phyloP scores from a whole-genome alignment of 2,329 filamentous ascomycete species.

The Claviceps digitariae region DNA sequence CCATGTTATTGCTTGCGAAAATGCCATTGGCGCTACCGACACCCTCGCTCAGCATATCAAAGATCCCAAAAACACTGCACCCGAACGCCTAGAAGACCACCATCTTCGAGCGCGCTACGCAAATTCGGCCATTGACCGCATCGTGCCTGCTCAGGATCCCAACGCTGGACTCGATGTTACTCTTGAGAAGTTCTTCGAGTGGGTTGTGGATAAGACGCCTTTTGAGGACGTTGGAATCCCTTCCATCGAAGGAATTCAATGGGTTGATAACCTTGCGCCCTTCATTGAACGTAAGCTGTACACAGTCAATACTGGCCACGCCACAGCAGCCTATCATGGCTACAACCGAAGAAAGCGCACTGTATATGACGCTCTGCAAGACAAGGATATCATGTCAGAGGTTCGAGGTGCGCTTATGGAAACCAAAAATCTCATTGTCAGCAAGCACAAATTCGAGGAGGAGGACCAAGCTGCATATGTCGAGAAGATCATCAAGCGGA shows the following conservation, averaged over 20 bases:
- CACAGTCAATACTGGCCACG: slow-evolving; percentile 97
- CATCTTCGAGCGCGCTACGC: slow-evolving; percentile 72
- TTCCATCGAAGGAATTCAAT: slow-evolving; percentile 76
- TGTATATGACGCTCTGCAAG: slow-evolving; percentile 77
- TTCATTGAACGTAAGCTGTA: slow-evolving; percentile 99
- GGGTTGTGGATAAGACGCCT: slow-evolving; percentile 83
- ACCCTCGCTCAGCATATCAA: slow-evolving; percentile 74
- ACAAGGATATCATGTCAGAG: slow-evolving; percentile 64
- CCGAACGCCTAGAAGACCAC: slow-evolving; percentile 53
- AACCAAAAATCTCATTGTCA: slow-evolving; percentile 73
- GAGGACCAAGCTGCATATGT: slow-evolving; percentile 77
- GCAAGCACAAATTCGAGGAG: slow-evolving; percentile 68
- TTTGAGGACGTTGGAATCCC: slow-evolving; percentile 57
- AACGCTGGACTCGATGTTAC: slow-evolving; percentile 77
- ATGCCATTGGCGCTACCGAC: slow-evolving; percentile 89
- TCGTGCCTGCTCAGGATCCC: slow-evolving; percentile 79
- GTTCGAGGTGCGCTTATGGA: slow-evolving; percentile 72
- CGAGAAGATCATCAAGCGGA: slow-evolving; percentile 80
- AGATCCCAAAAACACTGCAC: slow-evolving; percentile 55
- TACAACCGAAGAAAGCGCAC: slow-evolving; percentile 75
- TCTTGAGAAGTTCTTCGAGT: slow-evolving; percentile 98
- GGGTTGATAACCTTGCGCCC: slow-evolving; percentile 79
- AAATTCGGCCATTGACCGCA: slow-evolving; percentile 97
- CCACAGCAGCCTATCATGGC: slow-evolving; percentile 90
- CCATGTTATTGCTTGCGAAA: slow-evolving; percentile 94